Evolutionary conservation across 495 filamentous ascomycete species (phyloP), one percentile per base, ranked within the genome.

Genomic region (Cudoniella acicularis): DNA sequence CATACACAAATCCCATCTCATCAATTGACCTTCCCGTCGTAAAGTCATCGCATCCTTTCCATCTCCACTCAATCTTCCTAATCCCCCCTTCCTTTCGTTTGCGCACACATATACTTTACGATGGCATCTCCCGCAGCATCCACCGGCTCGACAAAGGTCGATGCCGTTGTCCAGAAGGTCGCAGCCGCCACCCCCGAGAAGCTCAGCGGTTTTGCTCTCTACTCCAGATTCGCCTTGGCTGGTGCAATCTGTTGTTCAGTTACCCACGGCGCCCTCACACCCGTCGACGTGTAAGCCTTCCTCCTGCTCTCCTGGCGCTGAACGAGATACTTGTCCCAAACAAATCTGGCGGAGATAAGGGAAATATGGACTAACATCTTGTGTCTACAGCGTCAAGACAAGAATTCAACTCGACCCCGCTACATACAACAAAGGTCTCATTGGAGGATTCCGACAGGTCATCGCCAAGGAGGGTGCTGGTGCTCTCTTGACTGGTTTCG

Each of bases 351-450:
- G 27, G 52, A 57, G 60, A 60, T 59, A 63, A 57, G 8, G 20
- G 22, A 17, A 56, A n/a, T 48, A n/a, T 41, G 22, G 10, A 21
- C 63, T 62, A 18, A 66, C 49, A 17, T 48, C 0, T 46, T 17
- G 21, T 55, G 27, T 30, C 59, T 64, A 64, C 72, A 95, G 91
- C 77, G 90, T 96, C 81, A 96, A 96, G 86, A 96, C 91, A 66
- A 81, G 89, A 75, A 96, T 95, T 72, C 91, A 96, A 81, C 87
- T 96, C 72, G 91, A 96, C 78, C 91, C 91, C 57, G 81, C 70
- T 64, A 92, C 86, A 72, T 96, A 95, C 80, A 96, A 96, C 87
- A 83, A 78, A 65, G 91, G 91, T 72, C 80, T 96, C 77, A 82
- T 96, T 73, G 90, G 91, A 69, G 88, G 87, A 64, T 89, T 96